Evolutionary conservation across 2,329 filamentous ascomycete genomes (phyloP), one percentile per base, ranked within the genome.

Genomic region (Sarocladium oryzae): DNA sequence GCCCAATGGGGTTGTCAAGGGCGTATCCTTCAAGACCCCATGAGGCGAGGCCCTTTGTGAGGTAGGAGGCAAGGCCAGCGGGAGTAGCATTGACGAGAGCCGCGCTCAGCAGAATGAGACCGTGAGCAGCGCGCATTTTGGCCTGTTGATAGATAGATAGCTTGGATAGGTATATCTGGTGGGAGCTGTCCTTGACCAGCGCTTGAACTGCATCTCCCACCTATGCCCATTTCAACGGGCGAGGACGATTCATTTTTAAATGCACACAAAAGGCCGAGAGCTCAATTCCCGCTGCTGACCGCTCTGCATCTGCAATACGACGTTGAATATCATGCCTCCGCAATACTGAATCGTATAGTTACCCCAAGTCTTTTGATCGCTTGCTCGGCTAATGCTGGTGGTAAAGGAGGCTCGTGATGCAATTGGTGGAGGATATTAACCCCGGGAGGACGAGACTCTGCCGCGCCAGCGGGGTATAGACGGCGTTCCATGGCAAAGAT

Each of bases 1-100:
- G 50, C 2, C 67, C 68, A 26, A 69, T 56, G 0, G 68, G 67
- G 51, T 70, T 70, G 36, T 66, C 57, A 28, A 62, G 63, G 0
- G 66, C 66, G 24, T 63, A 62, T 16, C 40, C 40, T 49, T 49
- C 45, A 8, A 49, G 45, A n/a, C 15, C 28, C 26, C 26, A 49
- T 18, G 32, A 36, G 15, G 32, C 45, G 26, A 33, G 45, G 32
- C 32, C 45, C 5, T 33, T 21, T n/a, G 32, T 49, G 45, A 49
- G 18, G 26, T 43, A 43, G 8, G 40, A 43, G 5, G 7, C 40
- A 16, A 43, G 21, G 5, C 40, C 40, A 28, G 21, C 40, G 21
- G 40, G 6, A 26, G 40, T 3, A 7, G 40, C 40, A 16, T 23
- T 43, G 40, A 15, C 40, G 21, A 43, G n/a, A 13, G 40, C 21